Base-by-base conservation (phyloP, 2,329 filamentous ascomycete species). In the Curvularia sp. region DNA sequence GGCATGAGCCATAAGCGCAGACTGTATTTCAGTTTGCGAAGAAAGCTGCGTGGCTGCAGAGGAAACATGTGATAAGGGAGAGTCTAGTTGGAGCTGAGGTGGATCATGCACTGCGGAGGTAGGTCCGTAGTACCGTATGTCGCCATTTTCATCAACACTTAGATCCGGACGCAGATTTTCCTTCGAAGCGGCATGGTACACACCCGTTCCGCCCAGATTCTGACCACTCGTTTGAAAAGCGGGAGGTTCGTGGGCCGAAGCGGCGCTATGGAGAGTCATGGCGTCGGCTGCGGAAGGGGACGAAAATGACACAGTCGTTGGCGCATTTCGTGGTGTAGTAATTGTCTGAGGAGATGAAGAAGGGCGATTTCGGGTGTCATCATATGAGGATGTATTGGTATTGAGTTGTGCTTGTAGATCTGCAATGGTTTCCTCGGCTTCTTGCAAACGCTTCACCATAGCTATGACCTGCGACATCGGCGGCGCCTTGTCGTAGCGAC, bases 401-500 rank as follows among this genome's bases (percentile, higher is more conserved):
- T 15, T 34, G 13, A 38, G 27, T 13, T 48, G 32, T 19, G 54
- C 41, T 38, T 41, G 47, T 3, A 57, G 27, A 8, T 43, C 45
- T 41, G 23, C 34, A 9, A 57, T 25, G 7, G 52, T 45, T 18
- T 52, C 15, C 32, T 61, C 52, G 1, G 52, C 55, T 15, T 58
- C 59, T 30, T 61, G 55, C 6, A 75, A 61, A n/a, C 67, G 51
- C 53, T 64, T 56, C 5, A 67, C 66, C 69, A 75, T 72, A 13
- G 66, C 67, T 6, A 74, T 45, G 39, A 74, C 57, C 57, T 75
- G 72, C 12, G 72, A 71, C 65, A 76, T 70, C 8, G 73, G 70
- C 27, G 71, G 73, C 42, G 65, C 45, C 53, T 74, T 74, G 48
- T 76, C 73, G 49, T 76, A 75, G 21, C 65, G 69, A 58, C 73